Percentiles rank a stretch among this genome's conserved stretches.
Conservation (phyloP, 495 filamentous ascomycete species). For the Xeromyces bisporus region DNA sequence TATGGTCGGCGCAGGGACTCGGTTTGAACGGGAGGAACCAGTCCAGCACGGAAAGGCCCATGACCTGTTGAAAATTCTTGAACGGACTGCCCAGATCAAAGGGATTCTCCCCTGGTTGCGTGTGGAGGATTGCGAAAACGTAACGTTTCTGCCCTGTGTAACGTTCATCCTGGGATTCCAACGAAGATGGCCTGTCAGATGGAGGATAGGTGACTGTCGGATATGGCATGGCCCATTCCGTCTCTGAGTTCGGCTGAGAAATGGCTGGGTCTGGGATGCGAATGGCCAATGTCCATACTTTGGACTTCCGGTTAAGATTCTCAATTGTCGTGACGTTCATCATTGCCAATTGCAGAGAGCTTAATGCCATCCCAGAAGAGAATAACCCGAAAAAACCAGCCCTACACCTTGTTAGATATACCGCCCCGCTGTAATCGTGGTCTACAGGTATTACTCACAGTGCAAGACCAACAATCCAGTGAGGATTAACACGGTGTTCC, state of each 20-base stretch:
- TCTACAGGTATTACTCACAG: slow-evolving; percentile 27
- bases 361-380: slow-evolving; percentile 52
- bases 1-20: slow-evolving; percentile 44
- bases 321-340: slow-evolving; percentile 72
- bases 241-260: slow-evolving; percentile 17
- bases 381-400: slow-evolving; percentile 60
- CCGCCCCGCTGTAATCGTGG: neutral
- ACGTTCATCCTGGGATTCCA: slow-evolving; percentile 1
- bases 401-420: slow-evolving; percentile 14
- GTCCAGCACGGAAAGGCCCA: slow-evolving; percentile 51
- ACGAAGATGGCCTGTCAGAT: slow-evolving; percentile 6
- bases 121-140: slow-evolving; percentile 62
- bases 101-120: slow-evolving; percentile 58
- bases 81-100: slow-evolving; percentile 48
- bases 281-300: slow-evolving; percentile 59
- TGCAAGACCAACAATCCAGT: slow-evolving; percentile 38
- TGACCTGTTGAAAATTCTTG: slow-evolving; percentile 55
- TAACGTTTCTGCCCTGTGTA: slow-evolving; percentile 21
- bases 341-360: slow-evolving; percentile 48
- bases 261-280: slow-evolving; percentile 40
- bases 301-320: slow-evolving; percentile 40
- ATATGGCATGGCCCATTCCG: slow-evolving; percentile 26
- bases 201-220: slow-evolving; percentile 31
- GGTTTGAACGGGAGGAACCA: slow-evolving; percentile 56
- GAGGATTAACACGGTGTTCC: slow-evolving; percentile 24